Base-by-base conservation (phyloP, 768 basidiomycete genomes). In the Termitomyces sp. region DNA sequence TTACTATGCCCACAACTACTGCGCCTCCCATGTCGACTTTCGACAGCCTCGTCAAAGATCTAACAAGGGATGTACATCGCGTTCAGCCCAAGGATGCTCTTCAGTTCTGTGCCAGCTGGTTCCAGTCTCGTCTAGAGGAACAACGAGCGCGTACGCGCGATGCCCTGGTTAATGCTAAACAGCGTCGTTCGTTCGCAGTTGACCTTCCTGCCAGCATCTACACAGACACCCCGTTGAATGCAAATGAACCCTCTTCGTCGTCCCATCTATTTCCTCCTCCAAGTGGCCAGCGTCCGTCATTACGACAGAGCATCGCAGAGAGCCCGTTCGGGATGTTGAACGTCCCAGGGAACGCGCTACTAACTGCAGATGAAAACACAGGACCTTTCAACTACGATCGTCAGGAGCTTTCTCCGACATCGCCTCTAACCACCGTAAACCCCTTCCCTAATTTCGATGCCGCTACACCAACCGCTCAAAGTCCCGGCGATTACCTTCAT, bases 21-120 rank as follows among this genome's bases (percentile, higher is more conserved):
- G 40, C 26, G 21, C 44, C 52, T 30, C 45, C 48, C 33, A 80
- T 81, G 79, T 88, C 91, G 47, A 89, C 91, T 23, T 95, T 93
- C 69, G 87, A 93, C 61, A 73, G 77, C 42, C 88, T 98, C 60
- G 78, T 97, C 60, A 79, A 76, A 55, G 94, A 98, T 68, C 79
- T 98, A 54, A 87, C 90, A 62, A 85, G 91, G 68, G 95, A 96
- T 70, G 83, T 83, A 43, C 79, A 89, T 43, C 87, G 90, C 61
- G 91, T 84, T 4, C 91, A 94, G 69, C 94, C 96, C 21, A 85
- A 83, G 64, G 96, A 98, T 67, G 84, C 87, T 4, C 85, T 97
- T 46, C 96, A 98, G 72, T 94, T 89, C 71, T 91, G 89, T 65
- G 86, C 95, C 47, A 93, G 86, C 65, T 98, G 94, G 94, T 98